Base-by-base conservation (phyloP, 2,329 filamentous ascomycete genomes). In the Ceratocystiopsis sp. region DNA sequence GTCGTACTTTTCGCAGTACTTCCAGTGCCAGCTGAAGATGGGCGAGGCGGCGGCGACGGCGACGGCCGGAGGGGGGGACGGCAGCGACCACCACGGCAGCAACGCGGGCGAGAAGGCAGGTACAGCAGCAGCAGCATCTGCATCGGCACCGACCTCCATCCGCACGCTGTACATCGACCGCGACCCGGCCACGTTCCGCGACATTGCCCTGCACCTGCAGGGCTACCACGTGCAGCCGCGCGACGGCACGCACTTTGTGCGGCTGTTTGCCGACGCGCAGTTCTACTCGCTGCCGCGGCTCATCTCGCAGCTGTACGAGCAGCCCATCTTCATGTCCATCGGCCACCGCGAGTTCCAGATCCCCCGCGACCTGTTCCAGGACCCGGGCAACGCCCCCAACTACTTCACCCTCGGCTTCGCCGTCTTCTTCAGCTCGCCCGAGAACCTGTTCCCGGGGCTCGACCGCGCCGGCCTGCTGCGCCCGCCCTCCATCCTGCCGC, bases 1-100 rank as follows among this genome's bases (percentile, higher is more conserved):
- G 46, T 95, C 87, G 41, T 95, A 95, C 61, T 95, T 96, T 63
- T 93, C 89, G 17, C 80, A 85, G 52, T 95, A 91, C 65, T 96
- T 96, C 60, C 71, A 78, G 52, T 83, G 84, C 53, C 87, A 95
- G 62, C 62, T 95, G 36, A 71, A 73, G 45, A 63, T 67, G 51
- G 78, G 72, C 40, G 70, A 76, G 46, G 33, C 33, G 33, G 4
- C 13, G 68, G 72, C 39, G 69, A 70, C 44, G 72, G 72, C 46
- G 68, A 75, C 43, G 69, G 73, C 44, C 6, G 58, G 55, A 35
- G 33, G 3, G 3, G 33, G 11, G 10, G 33, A 14, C 11, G 33
- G 33, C 33, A 15, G 13, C 13, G 4, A 7, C 13, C 3, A 15
- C 33, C 10, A 15, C 15, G 8, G 13, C 33, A 13, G 33, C 11